Base-by-base conservation (phyloP, 176 grass and related monocot species). In the Themeda triandra region DNA sequence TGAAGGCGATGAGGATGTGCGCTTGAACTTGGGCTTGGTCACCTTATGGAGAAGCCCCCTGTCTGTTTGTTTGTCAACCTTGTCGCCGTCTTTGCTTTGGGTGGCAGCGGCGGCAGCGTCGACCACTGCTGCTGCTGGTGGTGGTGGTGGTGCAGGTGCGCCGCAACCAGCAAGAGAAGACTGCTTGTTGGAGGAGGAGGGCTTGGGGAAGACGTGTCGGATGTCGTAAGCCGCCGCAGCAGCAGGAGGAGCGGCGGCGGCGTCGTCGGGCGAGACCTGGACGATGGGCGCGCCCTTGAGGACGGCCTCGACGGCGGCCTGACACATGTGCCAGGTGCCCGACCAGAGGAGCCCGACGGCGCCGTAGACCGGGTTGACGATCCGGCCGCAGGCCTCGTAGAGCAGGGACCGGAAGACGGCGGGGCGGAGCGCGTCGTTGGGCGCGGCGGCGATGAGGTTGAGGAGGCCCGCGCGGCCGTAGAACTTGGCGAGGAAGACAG, bases 281-380 rank as follows among this genome's bases (percentile, higher is more conserved):
- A 88, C 80, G 83, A 94, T n/a, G 69, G 80, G 92, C 0, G 49
- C 59, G 13, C 92, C 92, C 71, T 84, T 91, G 79, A 94, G 92
- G 23, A 94, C 92, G 63, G 92, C 88, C 80, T 94, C 92, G 51
- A 91, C 92, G 8, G 83, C 92, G 56, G 80, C 80, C 86, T 94
- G 92, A 83, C 88, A 91, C 18, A 85, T 69, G 42, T 59, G 79
- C 92, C 92, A 93, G 35, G 75, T 84, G 15, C 86, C 88, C 13
- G 88, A 91, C 83, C 86, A 94, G 63, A 94, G 86, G 13, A 94
- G 79, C 0, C 92, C 92, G 10, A 94, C 88, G 63, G 92, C 88
- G 62, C 92, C 88, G 79, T 91, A 91, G 63, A 86, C 80, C 13
- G 92, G 88, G 88, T 88, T 93, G 33, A 84, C 92, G 69, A 94